A percentile compares a stretch with the other conserved stretches of the same genome.
Conservation (phyloP, 2,329 filamentous ascomycete species). For the Exophiala phaeomuriformis region DNA sequence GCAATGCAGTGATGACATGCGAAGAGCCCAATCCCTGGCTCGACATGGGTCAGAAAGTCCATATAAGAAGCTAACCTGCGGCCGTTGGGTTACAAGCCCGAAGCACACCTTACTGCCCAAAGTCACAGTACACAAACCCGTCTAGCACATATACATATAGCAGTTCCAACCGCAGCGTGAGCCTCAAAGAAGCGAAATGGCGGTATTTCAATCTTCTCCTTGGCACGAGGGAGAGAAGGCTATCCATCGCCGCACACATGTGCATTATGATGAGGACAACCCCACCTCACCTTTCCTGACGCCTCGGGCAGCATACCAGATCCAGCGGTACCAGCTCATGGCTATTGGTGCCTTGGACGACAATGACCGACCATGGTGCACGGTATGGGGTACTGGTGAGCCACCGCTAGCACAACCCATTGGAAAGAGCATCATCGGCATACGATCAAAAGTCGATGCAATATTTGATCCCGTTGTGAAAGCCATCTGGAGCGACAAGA, state of each 20-base stretch:
- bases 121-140: too few relatives aligned
- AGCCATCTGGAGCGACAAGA: constrained; percentile 48
- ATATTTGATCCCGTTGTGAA: constrained; percentile 62
- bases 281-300: constrained; percentile 61
- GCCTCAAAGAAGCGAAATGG: neutral
- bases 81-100: neutral
- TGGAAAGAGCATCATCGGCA: constrained; percentile 54
- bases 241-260: constrained; percentile 56
- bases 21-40: too few relatives aligned
- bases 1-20: too few relatives aligned
- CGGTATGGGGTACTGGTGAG: constrained; percentile 64
- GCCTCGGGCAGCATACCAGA: constrained; percentile 52
- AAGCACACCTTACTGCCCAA: too few relatives aligned
- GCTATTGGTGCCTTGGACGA: constrained; percentile 61
- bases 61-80: neutral
- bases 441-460: constrained; percentile 55
- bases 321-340: constrained; percentile 58
- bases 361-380: constrained; percentile 62
- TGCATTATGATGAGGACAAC: constrained; percentile 52
- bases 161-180: neutral
- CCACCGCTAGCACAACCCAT: constrained; percentile 60
- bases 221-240: constrained; percentile 62
- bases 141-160: neutral
- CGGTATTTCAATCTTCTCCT: constrained; percentile 9
- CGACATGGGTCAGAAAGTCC: neutral